Evolutionary conservation across 768 basidiomycete genomes (phyloP), one percentile per base, ranked within the genome.

Genomic region (Lanmaoa pseudosensibilis): DNA sequence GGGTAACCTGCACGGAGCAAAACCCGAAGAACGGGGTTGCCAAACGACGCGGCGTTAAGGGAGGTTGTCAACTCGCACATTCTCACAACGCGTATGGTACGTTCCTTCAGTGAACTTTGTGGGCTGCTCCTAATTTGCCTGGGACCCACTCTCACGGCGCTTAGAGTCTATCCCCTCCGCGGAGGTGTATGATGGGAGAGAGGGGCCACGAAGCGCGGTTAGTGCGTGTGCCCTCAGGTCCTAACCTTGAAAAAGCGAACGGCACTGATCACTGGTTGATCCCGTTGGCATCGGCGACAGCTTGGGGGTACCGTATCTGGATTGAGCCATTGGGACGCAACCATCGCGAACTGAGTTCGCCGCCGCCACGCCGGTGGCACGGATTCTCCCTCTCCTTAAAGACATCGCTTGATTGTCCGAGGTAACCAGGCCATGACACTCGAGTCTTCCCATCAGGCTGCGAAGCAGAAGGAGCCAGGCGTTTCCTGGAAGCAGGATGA

Each of bases 401-500:
- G 7, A 15, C 27, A 8, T 50, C 4, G 23, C 10, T 25, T 7
- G 10, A 7, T 49, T 21, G 7, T 10, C 21, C 2, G 15, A 18
- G 21, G 21, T 23, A 18, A 9, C 11, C 15, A 32, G 15, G 25
- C 3, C 41, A 57, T 44, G 54, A 0, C 41, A 37, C 25, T 45
- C 30, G 4, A 30, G 8, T 18, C 54, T 27, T 30, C 27, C 18
- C 19, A 9, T 23, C 37, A 40, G 44, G 16, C 13, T 36, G 30
- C 30, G 19, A 19, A 33, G 34, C 36, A 15, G 32, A 54, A 48
- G 5, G 48, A 63, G 13, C 78, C 78, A 37, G 82, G 79, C 1
- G 70, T 74, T 19, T 79, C 81, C 40, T 84, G 83, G 82, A 81
- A 74, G 57, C 65, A 67, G 13, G 68, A 75, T 30, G 83, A 84